These are phyloP conservation scores for Artomyces pyxidatus DNA, from an alignment of 768 basidiomycete species.

Conservation along the genomic window DNA sequence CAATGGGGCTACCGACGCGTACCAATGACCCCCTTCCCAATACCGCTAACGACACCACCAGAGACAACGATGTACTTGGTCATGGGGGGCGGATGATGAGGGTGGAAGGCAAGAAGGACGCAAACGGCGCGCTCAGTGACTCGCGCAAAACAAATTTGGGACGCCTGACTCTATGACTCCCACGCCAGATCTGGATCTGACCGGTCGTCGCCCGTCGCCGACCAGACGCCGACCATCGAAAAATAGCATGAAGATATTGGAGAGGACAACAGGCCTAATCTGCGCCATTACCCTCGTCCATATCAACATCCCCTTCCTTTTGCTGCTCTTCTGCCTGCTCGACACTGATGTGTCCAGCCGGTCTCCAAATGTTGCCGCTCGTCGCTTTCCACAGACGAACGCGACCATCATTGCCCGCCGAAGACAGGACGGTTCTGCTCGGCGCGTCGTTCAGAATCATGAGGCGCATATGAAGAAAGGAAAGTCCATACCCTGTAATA, in stretches of 20 bases:
- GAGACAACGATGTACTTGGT: conserved; percentile 96
- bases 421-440: conserved; percentile 69
- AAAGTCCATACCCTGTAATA: conserved; percentile 57
- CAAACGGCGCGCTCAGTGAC: too few relatives aligned
- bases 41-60: conserved; percentile 96
- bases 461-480: background rate
- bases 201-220: too few relatives aligned
- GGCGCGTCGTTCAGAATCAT: background rate
- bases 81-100: conserved; percentile 33
- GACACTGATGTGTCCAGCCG: conserved; percentile 75
- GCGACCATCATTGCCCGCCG: conserved; percentile 76
- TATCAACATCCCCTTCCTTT: conserved; percentile 32
- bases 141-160: too few relatives aligned
- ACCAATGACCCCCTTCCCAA: conserved; percentile 99
- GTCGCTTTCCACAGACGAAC: conserved; percentile 83
- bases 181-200: too few relatives aligned
- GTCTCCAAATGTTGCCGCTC: conserved; percentile 75
- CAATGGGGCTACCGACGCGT: conserved; percentile 22
- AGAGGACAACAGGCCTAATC: too few relatives aligned
- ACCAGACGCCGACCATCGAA: too few relatives aligned
- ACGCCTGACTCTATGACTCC: too few relatives aligned
- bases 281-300: conserved; percentile 34
- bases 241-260: too few relatives aligned
- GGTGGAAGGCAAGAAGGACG: background rate
- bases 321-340: conserved; percentile 56